Conservation (phyloP, 768 basidiomycete genomes). For the Panellus pusillus region DNA sequence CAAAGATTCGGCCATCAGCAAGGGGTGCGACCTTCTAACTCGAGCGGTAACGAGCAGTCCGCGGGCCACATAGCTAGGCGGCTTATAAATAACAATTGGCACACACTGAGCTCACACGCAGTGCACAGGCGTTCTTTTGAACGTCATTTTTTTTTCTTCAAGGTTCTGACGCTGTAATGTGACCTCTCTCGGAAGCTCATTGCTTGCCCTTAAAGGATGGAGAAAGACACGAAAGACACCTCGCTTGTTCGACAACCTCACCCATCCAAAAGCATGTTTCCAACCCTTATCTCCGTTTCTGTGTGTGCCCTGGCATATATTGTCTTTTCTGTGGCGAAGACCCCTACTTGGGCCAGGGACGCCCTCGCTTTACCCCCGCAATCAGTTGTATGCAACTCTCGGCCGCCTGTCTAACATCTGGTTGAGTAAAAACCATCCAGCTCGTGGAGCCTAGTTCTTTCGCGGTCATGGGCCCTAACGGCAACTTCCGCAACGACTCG, state of each 20-base stretch:
- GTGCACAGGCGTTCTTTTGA: conserved; percentile 9
- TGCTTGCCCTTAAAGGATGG: conserved; percentile 18
- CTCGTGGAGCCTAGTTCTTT: conserved; percentile 51
- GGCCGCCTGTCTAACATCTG: not conserved
- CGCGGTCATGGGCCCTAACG: conserved; percentile 50
- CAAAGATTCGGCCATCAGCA: too few species aligned
- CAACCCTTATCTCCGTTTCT: conserved; percentile 6
- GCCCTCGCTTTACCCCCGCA: conserved; percentile 24
- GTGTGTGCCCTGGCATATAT: conserved; percentile 19
- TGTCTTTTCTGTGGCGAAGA: conserved; percentile 13
- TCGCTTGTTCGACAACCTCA: not conserved
- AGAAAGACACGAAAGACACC: not conserved
- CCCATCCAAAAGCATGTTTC: conserved; percentile 3
- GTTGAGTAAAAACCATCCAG: conserved; percentile 30
- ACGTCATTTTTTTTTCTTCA: conserved; percentile 11
- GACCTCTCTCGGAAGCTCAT: conserved; percentile 6
- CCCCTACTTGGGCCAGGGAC: conserved; percentile 15
- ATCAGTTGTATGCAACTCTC: conserved; percentile 25
- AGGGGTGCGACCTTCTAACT: too few species aligned
- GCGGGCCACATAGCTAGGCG: not conserved
- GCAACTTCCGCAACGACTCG: conserved; percentile 36
- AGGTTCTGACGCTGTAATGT: conserved; percentile 18
- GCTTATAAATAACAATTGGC: not conserved
- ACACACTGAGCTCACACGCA: not conserved
- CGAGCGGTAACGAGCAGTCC: too few species aligned